Evolutionary conservation across 2,329 filamentous ascomycete species (phyloP), one percentile per base, ranked within the genome.

Genomic region (Rhynchosporium graminicola): DNA sequence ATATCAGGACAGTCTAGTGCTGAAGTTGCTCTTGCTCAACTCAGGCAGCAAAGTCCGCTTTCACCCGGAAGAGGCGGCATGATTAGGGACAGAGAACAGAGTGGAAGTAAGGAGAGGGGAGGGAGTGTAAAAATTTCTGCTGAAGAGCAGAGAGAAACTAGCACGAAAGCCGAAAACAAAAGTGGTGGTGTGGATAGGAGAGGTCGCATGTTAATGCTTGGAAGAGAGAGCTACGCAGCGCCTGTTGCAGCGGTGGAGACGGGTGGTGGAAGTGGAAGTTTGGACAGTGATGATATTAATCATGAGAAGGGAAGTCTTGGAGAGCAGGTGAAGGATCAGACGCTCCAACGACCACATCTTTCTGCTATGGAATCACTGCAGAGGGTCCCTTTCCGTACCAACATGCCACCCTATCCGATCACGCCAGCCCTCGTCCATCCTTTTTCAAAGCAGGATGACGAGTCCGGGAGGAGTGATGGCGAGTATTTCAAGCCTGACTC

Each of bases 21-120:
- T 0, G 77, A 80, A 65, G 66, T 77, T 29, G 74, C 75, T 20
- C 71, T 83, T 6, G 76, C 75, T 50, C 75, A 77, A 51, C 79
- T 83, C 63, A 77, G 74, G 3, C 74, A 72, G 61, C 72, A 65
- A 1, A 75, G 77, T 13, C 76, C 77, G 8, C 72, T 75, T 0
- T 69, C 74, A 13, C 64, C 70, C 29, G 64, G 70, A 63, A 70
- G 72, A 12, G 66, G 71, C 10, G 70, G 72, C 8, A 60, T 65
- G 54, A 68, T 76, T 7, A 20, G 43, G 5, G 43, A 20, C n/a
- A 26, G n/a, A 9, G 7, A n/a, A 20, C n/a, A 20, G n/a, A 26
- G 43, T 26, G 43, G 43, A 20, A 26, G n/a, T 70, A 71, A 38
- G 72, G 73, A 33, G 54, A 56, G 66, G 10, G 50, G 68, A 36